Percentiles rank a stretch among this genome's conserved stretches.
Conservation (phyloP, 2,329 filamentous ascomycete species). For the Calonectria hawksworthii region DNA sequence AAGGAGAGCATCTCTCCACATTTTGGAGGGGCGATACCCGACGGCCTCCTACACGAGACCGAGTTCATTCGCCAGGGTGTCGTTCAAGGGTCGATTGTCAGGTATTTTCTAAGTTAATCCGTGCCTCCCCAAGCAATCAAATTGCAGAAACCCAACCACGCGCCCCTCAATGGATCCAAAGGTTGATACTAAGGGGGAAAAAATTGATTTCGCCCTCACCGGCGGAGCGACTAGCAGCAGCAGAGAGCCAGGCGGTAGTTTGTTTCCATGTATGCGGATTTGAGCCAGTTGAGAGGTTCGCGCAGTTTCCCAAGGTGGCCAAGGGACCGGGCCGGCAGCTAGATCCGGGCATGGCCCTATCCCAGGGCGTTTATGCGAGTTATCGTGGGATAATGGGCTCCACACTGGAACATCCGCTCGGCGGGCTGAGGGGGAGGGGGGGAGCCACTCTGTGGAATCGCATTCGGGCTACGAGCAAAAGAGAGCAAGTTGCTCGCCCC, state of each 20-base stretch:
- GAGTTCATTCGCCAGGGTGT: conserved; percentile 14
- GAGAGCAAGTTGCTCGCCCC: conserved; percentile 8
- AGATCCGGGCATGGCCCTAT: conserved; percentile 33
- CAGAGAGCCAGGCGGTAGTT: neutral
- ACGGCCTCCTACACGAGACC: conserved; percentile 13
- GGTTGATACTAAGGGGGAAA: neutral
- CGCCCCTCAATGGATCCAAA: conserved; percentile 6
- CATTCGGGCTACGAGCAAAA: conserved; percentile 8
- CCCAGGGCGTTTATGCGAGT: conserved; percentile 27
- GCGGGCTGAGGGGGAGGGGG: conserved; percentile 18
- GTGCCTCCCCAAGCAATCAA: conserved; percentile 12
- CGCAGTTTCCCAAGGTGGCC: conserved; percentile 24
- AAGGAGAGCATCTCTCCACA: conserved; percentile 22
- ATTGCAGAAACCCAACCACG: neutral
- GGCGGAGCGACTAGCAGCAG: neutral
- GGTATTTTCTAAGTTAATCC: conserved; percentile 13
- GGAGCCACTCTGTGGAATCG: conserved; percentile 31
- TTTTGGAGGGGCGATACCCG: conserved; percentile 6
- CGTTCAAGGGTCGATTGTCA: conserved; percentile 12
- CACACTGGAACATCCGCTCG: conserved; percentile 28
- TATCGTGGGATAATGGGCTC: conserved; percentile 31
- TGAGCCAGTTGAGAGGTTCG: conserved; percentile 23
- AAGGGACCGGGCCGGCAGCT: conserved; percentile 41
- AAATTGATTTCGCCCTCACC: conserved; percentile 6
- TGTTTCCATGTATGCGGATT: neutral